Evolutionary conservation across 495 filamentous ascomycete genomes (phyloP).

Genomic region (Trichoderma gamsii): DNA sequence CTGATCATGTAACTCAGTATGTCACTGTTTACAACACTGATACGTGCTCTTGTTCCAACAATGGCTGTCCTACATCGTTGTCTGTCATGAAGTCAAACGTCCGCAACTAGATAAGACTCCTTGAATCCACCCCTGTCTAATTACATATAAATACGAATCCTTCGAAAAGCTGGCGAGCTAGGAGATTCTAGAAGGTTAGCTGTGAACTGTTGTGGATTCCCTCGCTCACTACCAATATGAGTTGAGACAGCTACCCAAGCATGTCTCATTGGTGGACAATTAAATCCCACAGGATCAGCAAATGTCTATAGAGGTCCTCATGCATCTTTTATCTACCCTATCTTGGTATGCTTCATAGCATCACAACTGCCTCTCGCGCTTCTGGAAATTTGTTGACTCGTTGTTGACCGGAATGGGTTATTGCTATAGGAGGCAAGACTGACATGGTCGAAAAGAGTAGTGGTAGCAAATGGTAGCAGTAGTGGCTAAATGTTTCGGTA

Average conservation of each 20-base stretch:
- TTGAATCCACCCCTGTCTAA: no score
- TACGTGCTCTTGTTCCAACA: not conserved
- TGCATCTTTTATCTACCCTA: not conserved
- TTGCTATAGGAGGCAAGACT: no score
- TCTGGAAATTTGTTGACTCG: no score
- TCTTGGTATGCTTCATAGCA: not conserved
- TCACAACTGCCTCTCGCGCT: not conserved
- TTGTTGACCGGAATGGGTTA: no score
- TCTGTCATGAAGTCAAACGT: not conserved
- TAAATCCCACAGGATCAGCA: not conserved
- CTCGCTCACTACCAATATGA: not conserved
- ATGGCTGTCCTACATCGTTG: not conserved
- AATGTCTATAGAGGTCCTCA: not conserved
- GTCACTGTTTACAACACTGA: not conserved
- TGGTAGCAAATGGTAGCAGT: not conserved
- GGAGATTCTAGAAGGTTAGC: no score
- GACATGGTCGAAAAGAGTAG: no score
- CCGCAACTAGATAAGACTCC: no score
- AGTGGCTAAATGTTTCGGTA: not conserved
- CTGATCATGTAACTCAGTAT: not conserved
- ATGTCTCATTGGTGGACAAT: not conserved
- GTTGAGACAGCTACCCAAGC: not conserved
- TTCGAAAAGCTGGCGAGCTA: no score
- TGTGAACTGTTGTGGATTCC: not conserved
- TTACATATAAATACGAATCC: no score